These are phyloP conservation scores for Neonectria neomacrospora DNA, from an alignment of 2,329 filamentous ascomycete genomes.

Conservation along the genomic window DNA sequence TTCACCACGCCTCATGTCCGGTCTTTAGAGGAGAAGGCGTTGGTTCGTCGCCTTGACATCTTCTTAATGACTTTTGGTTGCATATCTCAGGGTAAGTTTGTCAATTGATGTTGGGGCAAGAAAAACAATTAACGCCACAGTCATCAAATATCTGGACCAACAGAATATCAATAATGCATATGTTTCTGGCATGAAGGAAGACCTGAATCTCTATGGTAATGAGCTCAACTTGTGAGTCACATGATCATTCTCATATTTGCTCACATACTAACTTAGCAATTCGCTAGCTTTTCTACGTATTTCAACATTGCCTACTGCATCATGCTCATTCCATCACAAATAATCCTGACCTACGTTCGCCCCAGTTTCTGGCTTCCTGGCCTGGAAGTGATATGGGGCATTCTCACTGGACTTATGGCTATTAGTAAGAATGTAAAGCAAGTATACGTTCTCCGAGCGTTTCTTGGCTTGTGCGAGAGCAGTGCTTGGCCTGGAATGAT, in stretches of 20 bases:
- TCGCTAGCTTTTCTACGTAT: slow-evolving; percentile 53
- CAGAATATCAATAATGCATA: slow-evolving; percentile 52
- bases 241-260: neutral
- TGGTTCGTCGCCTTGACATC: slow-evolving; percentile 25
- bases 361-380: slow-evolving; percentile 53
- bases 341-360: slow-evolving; percentile 52
- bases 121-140: neutral
- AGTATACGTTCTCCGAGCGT: slow-evolving; percentile 53
- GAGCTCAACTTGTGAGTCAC: slow-evolving; percentile 27
- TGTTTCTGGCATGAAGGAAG: slow-evolving; percentile 54
- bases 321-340: slow-evolving; percentile 52
- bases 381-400: slow-evolving; percentile 47
- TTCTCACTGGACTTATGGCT: slow-evolving; percentile 46
- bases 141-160: slow-evolving; percentile 47
- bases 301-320: slow-evolving; percentile 71
- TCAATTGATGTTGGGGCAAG: neutral
- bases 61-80: slow-evolving; percentile 26
- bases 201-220: slow-evolving; percentile 47
- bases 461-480: slow-evolving; percentile 52
- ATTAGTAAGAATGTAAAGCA: slow-evolving; percentile 48
- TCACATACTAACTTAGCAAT: neutral
- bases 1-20: slow-evolving; percentile 7
- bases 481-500: slow-evolving; percentile 52
- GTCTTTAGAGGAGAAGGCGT: slow-evolving; percentile 12
- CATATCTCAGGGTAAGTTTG: slow-evolving; percentile 21